These are phyloP conservation scores for Curvularia lunata DNA, from an alignment of 2,329 filamentous ascomycete species.

Conservation along the genomic window DNA sequence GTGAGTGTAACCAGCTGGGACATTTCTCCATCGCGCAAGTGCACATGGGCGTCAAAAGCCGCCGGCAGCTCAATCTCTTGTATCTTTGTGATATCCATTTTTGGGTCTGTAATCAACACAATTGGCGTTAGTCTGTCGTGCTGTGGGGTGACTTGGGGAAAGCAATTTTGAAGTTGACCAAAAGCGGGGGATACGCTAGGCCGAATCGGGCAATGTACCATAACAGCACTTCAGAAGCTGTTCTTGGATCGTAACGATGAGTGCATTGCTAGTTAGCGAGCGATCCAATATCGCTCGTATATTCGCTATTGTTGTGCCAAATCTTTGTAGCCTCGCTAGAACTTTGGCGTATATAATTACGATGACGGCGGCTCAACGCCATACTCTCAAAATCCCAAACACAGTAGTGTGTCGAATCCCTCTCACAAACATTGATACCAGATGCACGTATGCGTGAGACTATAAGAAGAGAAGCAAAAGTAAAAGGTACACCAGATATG, in stretches of 20 bases:
- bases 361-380: neutral
- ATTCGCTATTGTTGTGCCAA: neutral
- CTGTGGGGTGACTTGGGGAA: constrained; percentile 3
- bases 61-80: constrained; percentile 55
- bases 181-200: constrained; percentile 6
- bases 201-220: neutral
- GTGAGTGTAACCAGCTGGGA: constrained; percentile 58
- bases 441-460: neutral
- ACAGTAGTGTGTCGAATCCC: neutral
- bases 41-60: constrained; percentile 60
- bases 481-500: neutral
- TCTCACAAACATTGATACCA: neutral
- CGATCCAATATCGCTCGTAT: neutral
- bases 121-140: neutral
- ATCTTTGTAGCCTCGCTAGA: neutral
- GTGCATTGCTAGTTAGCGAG: neutral
- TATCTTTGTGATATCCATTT: constrained; percentile 51
- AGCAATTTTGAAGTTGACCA: constrained; percentile 8
- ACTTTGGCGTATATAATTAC: neutral
- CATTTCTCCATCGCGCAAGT: constrained; percentile 61
- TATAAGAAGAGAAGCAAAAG: neutral
- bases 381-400: neutral
- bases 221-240: neutral
- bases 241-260: neutral
- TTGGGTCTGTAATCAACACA: neutral